A percentile compares a stretch with the other conserved stretches of the same genome.
Conservation (phyloP, 2,329 filamentous ascomycete species). For the Trichophyton equinum region DNA sequence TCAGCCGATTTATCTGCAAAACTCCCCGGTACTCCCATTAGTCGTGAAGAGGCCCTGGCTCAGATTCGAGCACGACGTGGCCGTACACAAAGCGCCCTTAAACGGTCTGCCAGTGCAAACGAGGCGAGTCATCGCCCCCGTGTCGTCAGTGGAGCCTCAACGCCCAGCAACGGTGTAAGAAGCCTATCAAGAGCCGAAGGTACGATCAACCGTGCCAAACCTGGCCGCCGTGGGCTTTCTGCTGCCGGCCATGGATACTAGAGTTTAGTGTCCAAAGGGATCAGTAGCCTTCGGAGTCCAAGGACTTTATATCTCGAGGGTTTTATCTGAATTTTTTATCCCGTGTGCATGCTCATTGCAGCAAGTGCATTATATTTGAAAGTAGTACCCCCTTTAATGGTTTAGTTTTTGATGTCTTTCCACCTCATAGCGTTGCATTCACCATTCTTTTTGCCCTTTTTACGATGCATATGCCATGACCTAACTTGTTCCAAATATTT, state of each 20-base stretch:
- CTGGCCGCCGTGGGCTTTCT: slow-evolving; percentile 15
- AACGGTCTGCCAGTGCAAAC: slow-evolving; percentile 30
- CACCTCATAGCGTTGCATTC: background rate
- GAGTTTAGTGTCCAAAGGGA: background rate
- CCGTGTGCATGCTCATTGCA: too few relatives aligned
- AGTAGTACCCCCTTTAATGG: background rate
- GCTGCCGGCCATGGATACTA: slow-evolving; percentile 15
- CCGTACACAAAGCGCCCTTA: slow-evolving; percentile 28
- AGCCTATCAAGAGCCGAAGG: slow-evolving; percentile 25
- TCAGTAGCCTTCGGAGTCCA: background rate
- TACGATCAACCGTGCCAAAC: slow-evolving; percentile 15
- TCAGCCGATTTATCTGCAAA: slow-evolving; percentile 15
- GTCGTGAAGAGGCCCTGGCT: slow-evolving; percentile 37
- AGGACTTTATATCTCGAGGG: too few relatives aligned
- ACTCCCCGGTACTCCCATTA: slow-evolving; percentile 33
- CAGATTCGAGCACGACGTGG: slow-evolving; percentile 38
- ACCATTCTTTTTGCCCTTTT: background rate
- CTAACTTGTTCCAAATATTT: background rate
- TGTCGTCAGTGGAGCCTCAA: slow-evolving; percentile 4
- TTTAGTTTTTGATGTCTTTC: background rate
- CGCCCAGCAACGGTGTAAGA: slow-evolving; percentile 14
- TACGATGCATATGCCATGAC: background rate
- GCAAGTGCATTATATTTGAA: background rate
- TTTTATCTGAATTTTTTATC: too few relatives aligned
- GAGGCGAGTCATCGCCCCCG: slow-evolving; percentile 20